Percentiles rank a stretch among this genome's conserved stretches.
Evolutionary conservation across 352 stramenopile genomes (phyloP).

Genomic region (Pythium pyrilobum): DNA sequence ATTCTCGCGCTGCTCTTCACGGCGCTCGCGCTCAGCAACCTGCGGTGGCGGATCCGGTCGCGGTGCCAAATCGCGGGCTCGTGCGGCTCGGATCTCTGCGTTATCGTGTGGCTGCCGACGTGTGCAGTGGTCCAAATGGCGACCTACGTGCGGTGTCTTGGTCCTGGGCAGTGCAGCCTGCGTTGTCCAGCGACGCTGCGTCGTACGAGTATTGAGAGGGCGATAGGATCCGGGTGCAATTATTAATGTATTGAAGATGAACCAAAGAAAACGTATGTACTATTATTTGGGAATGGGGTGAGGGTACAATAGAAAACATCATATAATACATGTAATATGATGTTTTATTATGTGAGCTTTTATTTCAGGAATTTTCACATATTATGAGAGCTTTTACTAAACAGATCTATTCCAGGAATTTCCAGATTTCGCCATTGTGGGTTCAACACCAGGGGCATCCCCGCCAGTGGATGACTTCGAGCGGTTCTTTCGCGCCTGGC

Average conservation of each 20-base stretch:
- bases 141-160: constrained; percentile 26
- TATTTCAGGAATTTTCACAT: no score
- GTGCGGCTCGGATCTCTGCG: constrained; percentile 6
- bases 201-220: constrained; percentile 14
- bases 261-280: background rate
- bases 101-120: constrained; percentile 13
- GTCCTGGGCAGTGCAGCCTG: constrained; percentile 72
- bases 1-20: background rate
- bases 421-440: no score
- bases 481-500: no score
- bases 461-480: no score
- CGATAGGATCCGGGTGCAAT: background rate
- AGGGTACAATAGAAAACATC: no score
- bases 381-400: no score
- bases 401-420: no score
- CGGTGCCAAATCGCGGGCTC: constrained; percentile 27
- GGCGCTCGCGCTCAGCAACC: background rate
- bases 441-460: no score
- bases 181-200: constrained; percentile 23
- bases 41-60: constrained; percentile 24
- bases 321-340: no score
- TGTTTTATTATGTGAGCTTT: no score
- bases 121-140: constrained; percentile 33
- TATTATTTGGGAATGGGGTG: background rate
- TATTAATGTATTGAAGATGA: no score